Percentiles rank a stretch among this genome's conserved stretches.
Conservation (phyloP, 2,329 filamentous ascomycete genomes). For the Sporothrix brasiliensis region DNA sequence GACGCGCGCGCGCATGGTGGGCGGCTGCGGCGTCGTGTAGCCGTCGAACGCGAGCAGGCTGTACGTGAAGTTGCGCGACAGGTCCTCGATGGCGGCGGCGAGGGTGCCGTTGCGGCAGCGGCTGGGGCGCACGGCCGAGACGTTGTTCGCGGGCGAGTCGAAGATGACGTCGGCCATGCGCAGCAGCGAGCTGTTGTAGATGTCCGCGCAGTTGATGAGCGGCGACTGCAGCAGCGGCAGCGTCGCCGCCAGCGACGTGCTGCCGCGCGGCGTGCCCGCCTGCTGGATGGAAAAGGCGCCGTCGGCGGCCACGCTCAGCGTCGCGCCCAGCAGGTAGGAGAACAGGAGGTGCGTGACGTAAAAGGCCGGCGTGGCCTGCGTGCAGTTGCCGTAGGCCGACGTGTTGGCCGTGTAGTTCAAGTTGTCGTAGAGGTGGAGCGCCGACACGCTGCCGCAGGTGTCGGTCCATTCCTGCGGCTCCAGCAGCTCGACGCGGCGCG, state of each 20-base stretch:
- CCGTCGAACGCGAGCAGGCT: conserved; percentile 29
- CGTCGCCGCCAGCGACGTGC: not conserved
- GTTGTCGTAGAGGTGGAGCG: not conserved
- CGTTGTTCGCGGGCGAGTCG: not conserved
- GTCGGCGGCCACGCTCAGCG: not conserved
- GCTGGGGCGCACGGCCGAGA: not conserved
- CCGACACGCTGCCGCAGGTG: conserved; percentile 3
- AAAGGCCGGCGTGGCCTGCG: conserved; percentile 2
- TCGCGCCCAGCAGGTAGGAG: conserved; percentile 17
- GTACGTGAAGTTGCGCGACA: conserved; percentile 33
- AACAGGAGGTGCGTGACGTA: conserved; percentile 29
- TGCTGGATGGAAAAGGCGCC: not conserved
- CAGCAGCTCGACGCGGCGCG: not conserved
- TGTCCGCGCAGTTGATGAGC: conserved; percentile 29
- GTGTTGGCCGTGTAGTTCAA: not conserved
- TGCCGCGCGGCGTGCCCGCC: not conserved
- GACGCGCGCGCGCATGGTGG: not conserved
- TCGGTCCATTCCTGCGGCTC: conserved; percentile 30
- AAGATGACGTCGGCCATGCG: not conserved
- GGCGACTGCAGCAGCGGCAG: conserved; percentile 29
- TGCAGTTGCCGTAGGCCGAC: conserved; percentile 22
- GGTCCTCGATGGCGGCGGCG: conserved; percentile 33
- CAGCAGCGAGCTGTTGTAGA: conserved; percentile 29
- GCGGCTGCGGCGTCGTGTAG: not conserved
- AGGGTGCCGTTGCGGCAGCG: conserved; percentile 31